Conservation (phyloP, 345 rosid species). For the Lepidium sativum region DNA sequence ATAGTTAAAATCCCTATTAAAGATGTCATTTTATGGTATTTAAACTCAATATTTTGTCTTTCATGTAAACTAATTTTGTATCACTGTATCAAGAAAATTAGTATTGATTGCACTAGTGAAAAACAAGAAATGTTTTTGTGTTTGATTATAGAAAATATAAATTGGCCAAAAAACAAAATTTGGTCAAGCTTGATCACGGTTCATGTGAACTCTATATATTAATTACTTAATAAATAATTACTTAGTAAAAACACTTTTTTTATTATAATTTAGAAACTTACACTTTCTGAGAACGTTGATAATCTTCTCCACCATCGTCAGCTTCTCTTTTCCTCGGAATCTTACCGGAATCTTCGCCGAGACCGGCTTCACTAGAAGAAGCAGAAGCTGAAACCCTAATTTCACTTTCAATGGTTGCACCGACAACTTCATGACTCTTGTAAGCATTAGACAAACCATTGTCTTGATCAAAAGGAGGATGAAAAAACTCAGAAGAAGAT, state of each 20-base stretch:
- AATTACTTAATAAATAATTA: neutral
- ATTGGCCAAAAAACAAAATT: neutral
- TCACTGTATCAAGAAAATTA: neutral
- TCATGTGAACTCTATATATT: constrained; percentile 4
- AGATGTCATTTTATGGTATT: neutral
- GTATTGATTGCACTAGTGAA: neutral
- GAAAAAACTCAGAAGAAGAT: constrained; percentile 34
- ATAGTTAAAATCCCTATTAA: neutral
- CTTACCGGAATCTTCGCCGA: constrained; percentile 43
- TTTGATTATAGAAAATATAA: neutral
- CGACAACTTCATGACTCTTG: constrained; percentile 18
- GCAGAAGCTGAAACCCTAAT: constrained; percentile 45
- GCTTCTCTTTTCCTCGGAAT: constrained; percentile 25
- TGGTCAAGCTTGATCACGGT: neutral
- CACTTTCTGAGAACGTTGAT: constrained; percentile 45
- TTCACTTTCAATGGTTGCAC: constrained; percentile 21
- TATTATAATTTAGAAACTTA: constrained; percentile 14
- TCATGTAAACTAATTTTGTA: neutral
- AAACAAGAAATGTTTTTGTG: neutral
- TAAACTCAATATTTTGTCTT: neutral
- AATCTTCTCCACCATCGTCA: constrained; percentile 35
- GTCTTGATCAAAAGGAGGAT: constrained; percentile 29
- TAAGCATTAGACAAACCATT: constrained; percentile 13
- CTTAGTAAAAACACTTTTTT: neutral
- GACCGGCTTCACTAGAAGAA: constrained; percentile 48